Evolutionary conservation across 805 yeast genomes (phyloP).

Genomic region (Candida awuae): DNA sequence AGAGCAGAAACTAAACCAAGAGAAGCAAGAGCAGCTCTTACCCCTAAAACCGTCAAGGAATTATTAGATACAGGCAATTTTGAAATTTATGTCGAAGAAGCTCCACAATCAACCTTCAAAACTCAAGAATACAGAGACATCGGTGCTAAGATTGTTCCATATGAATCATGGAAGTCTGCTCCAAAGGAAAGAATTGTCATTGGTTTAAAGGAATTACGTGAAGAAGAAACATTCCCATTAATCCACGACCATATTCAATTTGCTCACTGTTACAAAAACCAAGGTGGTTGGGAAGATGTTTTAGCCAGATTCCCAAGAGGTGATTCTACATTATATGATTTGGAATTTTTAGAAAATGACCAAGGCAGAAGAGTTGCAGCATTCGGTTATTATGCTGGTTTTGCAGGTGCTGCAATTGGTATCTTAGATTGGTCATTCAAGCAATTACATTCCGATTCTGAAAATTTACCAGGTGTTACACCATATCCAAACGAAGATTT

Average conservation of each 20-base stretch:
- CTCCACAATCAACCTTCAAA: conserved; percentile 73
- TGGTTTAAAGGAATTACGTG: conserved; percentile 95
- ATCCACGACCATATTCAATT: conserved; percentile 95
- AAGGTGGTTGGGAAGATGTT: conserved; percentile 95
- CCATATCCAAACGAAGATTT: conserved; percentile 78
- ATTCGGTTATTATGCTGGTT: conserved; percentile 99
- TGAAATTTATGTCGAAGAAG: conserved; percentile 80
- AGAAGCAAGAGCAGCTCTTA: conserved; percentile 95
- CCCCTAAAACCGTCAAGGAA: conserved; percentile 83
- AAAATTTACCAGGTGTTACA: conserved; percentile 68
- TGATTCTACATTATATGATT: conserved; percentile 81
- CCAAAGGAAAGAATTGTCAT: conserved; percentile 84
- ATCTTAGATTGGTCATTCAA: conserved; percentile 91
- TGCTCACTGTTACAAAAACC: conserved; percentile 98
- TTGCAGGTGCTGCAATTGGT: conserved; percentile 98
- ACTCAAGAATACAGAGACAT: conserved; percentile 65
- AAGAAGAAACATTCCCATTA: conserved; percentile 75
- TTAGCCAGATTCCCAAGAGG: conserved; percentile 85
- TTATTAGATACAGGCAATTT: conserved; percentile 76
- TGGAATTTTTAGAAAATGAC: conserved; percentile 90
- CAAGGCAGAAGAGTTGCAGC: conserved; percentile 99
- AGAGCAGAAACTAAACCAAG: conserved; percentile 97
- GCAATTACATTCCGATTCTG: conserved; percentile 57
- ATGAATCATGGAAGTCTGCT: conserved; percentile 88
- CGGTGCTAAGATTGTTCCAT: conserved; percentile 87